Evolutionary conservation across 148 eudicot genomes (phyloP).

Genomic region (Rhododendron mucronatum): DNA sequence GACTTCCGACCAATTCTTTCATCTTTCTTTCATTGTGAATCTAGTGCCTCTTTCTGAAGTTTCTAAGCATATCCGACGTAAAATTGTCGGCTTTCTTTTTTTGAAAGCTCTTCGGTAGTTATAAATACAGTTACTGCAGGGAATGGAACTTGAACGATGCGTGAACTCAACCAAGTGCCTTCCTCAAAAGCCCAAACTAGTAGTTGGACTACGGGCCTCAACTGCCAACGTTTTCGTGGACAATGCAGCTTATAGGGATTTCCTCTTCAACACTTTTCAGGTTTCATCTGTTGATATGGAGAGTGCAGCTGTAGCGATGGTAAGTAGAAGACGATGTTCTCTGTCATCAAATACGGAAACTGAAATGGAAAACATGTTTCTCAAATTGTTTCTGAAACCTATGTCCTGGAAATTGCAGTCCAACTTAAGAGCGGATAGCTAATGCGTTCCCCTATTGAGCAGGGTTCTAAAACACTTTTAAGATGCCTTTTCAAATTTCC

Average conservation of each 20-base stretch:
- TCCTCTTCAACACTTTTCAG: constrained; percentile 19
- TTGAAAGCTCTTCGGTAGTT: not conserved
- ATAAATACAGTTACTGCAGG: constrained; percentile 3
- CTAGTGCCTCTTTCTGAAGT: not conserved
- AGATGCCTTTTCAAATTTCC: not conserved
- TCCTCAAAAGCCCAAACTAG: constrained; percentile 16
- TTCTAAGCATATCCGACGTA: not conserved
- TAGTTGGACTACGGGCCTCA: constrained; percentile 21
- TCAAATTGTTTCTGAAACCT: not conserved
- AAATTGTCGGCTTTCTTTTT: not conserved
- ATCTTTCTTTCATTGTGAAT: not conserved
- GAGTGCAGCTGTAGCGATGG: constrained; percentile 29
- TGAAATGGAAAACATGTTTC: not conserved
- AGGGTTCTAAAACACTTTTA: not conserved
- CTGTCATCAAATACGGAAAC: not conserved
- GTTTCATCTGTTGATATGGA: constrained; percentile 25
- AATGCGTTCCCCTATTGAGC: not conserved
- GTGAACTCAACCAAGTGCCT: constrained; percentile 19
- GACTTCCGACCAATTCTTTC: no score
- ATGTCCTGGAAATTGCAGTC: not conserved
- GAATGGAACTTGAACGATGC: constrained; percentile 19
- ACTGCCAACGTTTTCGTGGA: constrained; percentile 24
- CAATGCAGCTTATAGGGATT: constrained; percentile 27
- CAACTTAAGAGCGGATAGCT: not conserved
- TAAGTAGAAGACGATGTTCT: not conserved